Base-by-base conservation (phyloP, 306 rosid genomes). In the Biancaea sappan region DNA sequence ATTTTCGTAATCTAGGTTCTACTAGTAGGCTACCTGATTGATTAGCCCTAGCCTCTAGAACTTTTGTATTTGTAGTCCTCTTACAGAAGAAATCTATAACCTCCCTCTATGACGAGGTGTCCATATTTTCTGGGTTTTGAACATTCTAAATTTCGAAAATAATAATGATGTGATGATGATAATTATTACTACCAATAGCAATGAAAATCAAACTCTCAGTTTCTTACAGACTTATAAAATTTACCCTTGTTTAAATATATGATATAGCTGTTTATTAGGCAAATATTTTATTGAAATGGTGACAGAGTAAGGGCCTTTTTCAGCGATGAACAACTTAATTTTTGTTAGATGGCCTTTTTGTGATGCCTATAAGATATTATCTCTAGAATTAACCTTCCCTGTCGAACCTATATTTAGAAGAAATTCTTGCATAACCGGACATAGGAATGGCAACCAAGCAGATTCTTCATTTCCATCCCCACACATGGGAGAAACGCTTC, bases 161-260 rank as follows among this genome's bases (percentile, higher is more conserved):
- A 19, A 65, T 12, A 15, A 46, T 14, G 41, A 44, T 65, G 9
- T 10, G 70, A 69, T 51, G 25, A 29, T 26, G 71, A 35, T 35
- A 48, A 61, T 63, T 61, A 52, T 64, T 57, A 64, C 38, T 64
- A 53, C 26, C 38, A 29, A 51, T 35, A 8, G 71, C 34, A 25
- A 47, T 10, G 69, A 25, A 60, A 47, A 26, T 41, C 29, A 53
- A 21, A n/a, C 22, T 46, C 11, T 15, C 52, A 71, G 28, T 25
- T 57, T 63, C 58, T 63, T 28, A 3, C 5, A 38, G 22, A 14
- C 31, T 32, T 29, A 14, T 29, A 5, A 58, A 28, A 5, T 59
- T 31, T 16, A 0, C 10, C 46, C 5, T 14, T 13, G 37, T 8
- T 60, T 34, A 60, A n/a, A n/a, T 60, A 8, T 31, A 60, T 31